Percentiles rank a stretch among this genome's conserved stretches.
These are phyloP conservation scores for Scleroderma bovista DNA, from an alignment of 768 basidiomycete species.

Conservation along the genomic window DNA sequence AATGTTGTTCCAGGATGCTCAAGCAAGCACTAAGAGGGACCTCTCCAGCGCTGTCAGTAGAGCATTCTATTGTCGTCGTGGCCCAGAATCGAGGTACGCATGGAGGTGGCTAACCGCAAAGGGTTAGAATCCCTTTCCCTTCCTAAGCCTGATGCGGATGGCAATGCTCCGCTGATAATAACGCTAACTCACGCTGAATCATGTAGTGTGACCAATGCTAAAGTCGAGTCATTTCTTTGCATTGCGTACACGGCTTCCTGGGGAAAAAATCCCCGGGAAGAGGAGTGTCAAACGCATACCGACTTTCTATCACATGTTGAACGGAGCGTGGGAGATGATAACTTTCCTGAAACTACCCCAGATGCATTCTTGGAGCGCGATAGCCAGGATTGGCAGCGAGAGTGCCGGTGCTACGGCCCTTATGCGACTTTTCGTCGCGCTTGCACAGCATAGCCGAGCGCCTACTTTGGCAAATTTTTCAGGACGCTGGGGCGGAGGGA, in stretches of 20 bases:
- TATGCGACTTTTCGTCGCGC: slow-evolving; percentile 21
- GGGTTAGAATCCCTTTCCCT: not conserved
- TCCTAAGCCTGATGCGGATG: slow-evolving; percentile 17
- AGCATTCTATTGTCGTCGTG: not conserved
- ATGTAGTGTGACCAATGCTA: slow-evolving; percentile 17
- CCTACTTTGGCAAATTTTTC: no score
- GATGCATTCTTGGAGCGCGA: slow-evolving; percentile 15
- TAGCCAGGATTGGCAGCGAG: slow-evolving; percentile 21
- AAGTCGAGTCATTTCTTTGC: slow-evolving; percentile 22
- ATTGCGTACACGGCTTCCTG: slow-evolving; percentile 19
- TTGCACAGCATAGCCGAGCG: slow-evolving; percentile 25
- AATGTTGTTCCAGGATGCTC: not conserved
- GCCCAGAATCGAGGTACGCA: not conserved
- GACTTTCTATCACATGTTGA: slow-evolving; percentile 11
- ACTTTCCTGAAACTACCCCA: slow-evolving; percentile 13
- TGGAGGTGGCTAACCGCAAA: not conserved
- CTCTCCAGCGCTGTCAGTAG: not conserved
- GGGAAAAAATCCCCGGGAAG: slow-evolving; percentile 8
- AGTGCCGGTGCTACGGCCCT: slow-evolving; percentile 21
- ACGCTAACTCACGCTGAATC: slow-evolving; percentile 15
- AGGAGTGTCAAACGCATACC: not conserved
- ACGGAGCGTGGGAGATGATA: slow-evolving; percentile 12
- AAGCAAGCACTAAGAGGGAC: not conserved
- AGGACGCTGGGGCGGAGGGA: no score
- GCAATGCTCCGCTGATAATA: slow-evolving; percentile 22